phyloP scores from a whole-genome alignment of 1,284 basidiomycete genomes.

The Cronartium ribicola region DNA sequence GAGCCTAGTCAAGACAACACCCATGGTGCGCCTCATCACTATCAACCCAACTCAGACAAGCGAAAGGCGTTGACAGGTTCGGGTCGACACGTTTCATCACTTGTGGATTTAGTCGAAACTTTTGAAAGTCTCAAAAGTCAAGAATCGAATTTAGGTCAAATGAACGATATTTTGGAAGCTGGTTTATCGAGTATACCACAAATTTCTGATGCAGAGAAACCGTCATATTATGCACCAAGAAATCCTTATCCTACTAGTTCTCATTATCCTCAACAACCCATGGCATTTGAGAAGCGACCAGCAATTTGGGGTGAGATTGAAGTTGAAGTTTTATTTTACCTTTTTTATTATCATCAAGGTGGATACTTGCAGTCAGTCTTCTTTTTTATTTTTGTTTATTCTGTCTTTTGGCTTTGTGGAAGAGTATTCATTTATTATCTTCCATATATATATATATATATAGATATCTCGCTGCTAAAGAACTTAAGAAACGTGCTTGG shows the following conservation, averaged over 20 bases:
- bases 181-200: slow-evolving; percentile 83
- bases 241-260: slow-evolving; percentile 87
- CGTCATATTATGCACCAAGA: slow-evolving; percentile 91
- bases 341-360: slow-evolving; percentile 96
- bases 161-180: slow-evolving; percentile 86
- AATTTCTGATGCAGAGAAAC: slow-evolving; percentile 89
- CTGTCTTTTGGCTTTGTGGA: not conserved
- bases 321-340: slow-evolving; percentile 95
- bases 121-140: slow-evolving; percentile 89
- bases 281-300: slow-evolving; percentile 75
- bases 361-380: slow-evolving; percentile 85
- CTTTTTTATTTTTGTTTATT: not conserved
- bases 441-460: not conserved
- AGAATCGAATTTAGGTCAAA: slow-evolving; percentile 59
- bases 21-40: not conserved
- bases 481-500: slow-evolving; percentile 97
- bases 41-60: slow-evolving; percentile 46
- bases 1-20: not conserved
- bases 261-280: slow-evolving; percentile 89
- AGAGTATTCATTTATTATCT: not conserved
- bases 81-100: slow-evolving; percentile 66
- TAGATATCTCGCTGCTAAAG: slow-evolving; percentile 91
- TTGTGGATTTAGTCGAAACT: slow-evolving; percentile 88
- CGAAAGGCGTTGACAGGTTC: slow-evolving; percentile 44
- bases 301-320: slow-evolving; percentile 87